Percentiles rank a stretch among this genome's conserved stretches.
phyloP scores from a whole-genome alignment of 129 eudicot species.

The carrot (Daucus carota) region DH1_v3.0 NC_030386.2:33437501-33438000 shows the following conservation, averaged over 20 bases:
- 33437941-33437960: neutral
- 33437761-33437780: neutral
- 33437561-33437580: slow-evolving; percentile 13
- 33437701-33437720: slow-evolving; percentile 56
- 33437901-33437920: neutral
- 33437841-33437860: neutral
- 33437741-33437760: slow-evolving; percentile 88
- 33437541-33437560: neutral
- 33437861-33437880: neutral
- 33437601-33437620: slow-evolving; percentile 24
- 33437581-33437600: slow-evolving; percentile 53
- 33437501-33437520: neutral
- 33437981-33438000: too few relatives aligned
- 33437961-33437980: too few relatives aligned
- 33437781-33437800: neutral
- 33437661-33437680: slow-evolving; percentile 97
- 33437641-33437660: slow-evolving; percentile 50
- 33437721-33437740: slow-evolving; percentile 76
- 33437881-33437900: neutral
- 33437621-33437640: slow-evolving; percentile 20
- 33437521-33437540: neutral
- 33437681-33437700: slow-evolving; percentile 37
- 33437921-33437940: neutral
- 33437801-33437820: neutral
- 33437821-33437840: neutral